Percentiles rank a stretch among this genome's conserved stretches.
Conservation (phyloP, 2,329 filamentous ascomycete genomes). For the Botrytis elliptica region DNA sequence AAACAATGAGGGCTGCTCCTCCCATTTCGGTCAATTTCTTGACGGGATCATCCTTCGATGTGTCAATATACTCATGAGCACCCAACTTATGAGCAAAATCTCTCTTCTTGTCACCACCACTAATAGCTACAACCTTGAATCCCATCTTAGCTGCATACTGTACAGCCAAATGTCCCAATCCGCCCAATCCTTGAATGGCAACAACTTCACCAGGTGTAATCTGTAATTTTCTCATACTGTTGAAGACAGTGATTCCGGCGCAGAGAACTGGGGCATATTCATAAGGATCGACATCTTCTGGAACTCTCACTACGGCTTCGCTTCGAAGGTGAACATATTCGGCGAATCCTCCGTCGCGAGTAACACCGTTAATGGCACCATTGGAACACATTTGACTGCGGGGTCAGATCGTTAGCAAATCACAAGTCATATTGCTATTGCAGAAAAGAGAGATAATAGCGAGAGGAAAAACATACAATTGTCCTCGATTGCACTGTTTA, state of each 20-base stretch:
- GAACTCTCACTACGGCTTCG: constrained; percentile 60
- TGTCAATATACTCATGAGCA: constrained; percentile 60
- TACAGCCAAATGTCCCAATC: constrained; percentile 73
- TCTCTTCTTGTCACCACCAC: constrained; percentile 63
- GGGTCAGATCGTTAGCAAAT: background rate
- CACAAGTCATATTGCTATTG: background rate
- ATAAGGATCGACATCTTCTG: constrained; percentile 51
- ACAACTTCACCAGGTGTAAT: constrained; percentile 54
- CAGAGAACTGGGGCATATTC: constrained; percentile 61
- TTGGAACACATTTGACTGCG: constrained; percentile 64
- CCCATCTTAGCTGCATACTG: constrained; percentile 77
- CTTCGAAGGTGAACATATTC: constrained; percentile 60
- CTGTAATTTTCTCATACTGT: constrained; percentile 54
- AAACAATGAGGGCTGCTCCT: constrained; percentile 60
- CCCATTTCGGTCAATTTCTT: constrained; percentile 55
- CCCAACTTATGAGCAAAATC: constrained; percentile 64
- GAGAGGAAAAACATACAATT: constrained; percentile 40
- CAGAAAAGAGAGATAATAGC: too few relatives aligned
- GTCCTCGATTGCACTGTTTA: constrained; percentile 58
- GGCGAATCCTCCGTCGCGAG: constrained; percentile 64
- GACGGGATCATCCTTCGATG: constrained; percentile 50
- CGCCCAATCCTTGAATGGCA: constrained; percentile 68
- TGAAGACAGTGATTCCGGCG: constrained; percentile 64
- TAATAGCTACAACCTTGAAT: constrained; percentile 68
- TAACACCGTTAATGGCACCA: constrained; percentile 62